These are phyloP conservation scores for Fonsecaea pugnacius DNA, from an alignment of 2,329 filamentous ascomycete species.

Conservation along the genomic window DNA sequence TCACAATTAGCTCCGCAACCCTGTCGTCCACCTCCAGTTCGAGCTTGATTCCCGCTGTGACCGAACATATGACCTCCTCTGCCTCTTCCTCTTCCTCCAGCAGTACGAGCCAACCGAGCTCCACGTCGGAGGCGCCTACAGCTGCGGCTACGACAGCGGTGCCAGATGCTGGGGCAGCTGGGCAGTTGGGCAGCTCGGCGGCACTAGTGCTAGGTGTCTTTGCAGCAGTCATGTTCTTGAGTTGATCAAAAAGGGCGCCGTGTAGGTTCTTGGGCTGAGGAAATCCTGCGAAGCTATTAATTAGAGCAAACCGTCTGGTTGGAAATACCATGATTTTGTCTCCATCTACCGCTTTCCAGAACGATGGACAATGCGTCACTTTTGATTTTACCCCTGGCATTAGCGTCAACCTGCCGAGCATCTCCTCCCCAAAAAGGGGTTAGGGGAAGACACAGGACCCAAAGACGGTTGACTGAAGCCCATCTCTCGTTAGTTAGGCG, in stretches of 20 bases:
- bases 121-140: conserved; percentile 30
- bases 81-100: conserved; percentile 26
- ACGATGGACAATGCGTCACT: background rate
- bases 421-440: background rate
- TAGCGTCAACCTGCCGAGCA: conserved; percentile 12
- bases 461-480: background rate
- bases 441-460: background rate
- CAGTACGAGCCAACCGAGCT: conserved; percentile 30
- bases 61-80: conserved; percentile 25
- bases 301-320: background rate
- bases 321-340: background rate
- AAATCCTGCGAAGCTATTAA: background rate
- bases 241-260: conserved; percentile 21
- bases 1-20: conserved; percentile 30
- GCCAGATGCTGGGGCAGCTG: conserved; percentile 36
- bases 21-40: conserved; percentile 31
- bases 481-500: background rate
- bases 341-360: background rate
- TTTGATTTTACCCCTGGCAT: conserved; percentile 28
- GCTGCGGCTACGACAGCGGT: conserved; percentile 31
- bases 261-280: background rate
- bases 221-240: conserved; percentile 43
- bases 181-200: conserved; percentile 40
- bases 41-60: conserved; percentile 20
- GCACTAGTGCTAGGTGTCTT: conserved; percentile 42